Percentiles rank a stretch among this genome's conserved stretches.
Evolutionary conservation across 2,329 filamentous ascomycete genomes (phyloP).

Genomic region (Neonectria faginata): DNA sequence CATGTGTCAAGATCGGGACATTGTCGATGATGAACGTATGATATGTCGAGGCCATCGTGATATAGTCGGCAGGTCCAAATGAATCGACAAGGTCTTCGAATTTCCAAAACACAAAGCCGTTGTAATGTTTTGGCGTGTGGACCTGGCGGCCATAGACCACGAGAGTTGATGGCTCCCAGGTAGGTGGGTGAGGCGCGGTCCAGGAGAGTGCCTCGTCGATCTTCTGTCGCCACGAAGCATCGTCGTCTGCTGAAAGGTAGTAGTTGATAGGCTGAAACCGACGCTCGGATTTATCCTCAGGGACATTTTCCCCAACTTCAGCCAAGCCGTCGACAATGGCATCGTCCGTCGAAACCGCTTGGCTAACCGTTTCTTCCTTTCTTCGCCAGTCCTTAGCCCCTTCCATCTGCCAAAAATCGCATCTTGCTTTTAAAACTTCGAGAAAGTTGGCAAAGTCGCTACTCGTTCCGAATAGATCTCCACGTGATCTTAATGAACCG

Average conservation of each 20-base stretch:
- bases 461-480: conserved; percentile 67
- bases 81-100: conserved; percentile 76
- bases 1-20: conserved; percentile 73
- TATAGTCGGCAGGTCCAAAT: conserved; percentile 85
- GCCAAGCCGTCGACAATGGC: conserved; percentile 2
- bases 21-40: conserved; percentile 81
- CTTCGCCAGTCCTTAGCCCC: conserved; percentile 78
- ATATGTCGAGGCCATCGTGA: conserved; percentile 82
- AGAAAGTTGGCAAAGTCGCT: conserved; percentile 83
- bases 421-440: conserved; percentile 79
- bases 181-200: conserved; percentile 33
- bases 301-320: conserved; percentile 2
- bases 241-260: conserved; percentile 44
- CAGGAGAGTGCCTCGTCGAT: conserved; percentile 43
- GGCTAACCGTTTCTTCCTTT: conserved; percentile 55
- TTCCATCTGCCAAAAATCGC: conserved; percentile 88
- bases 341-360: conserved; percentile 9
- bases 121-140: conserved; percentile 66
- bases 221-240: conserved; percentile 45
- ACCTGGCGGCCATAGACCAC: conserved; percentile 74
- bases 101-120: conserved; percentile 72
- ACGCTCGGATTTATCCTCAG: conserved; percentile 31
- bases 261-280: conserved; percentile 49
- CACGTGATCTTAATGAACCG: conserved; percentile 49
- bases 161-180: conserved; percentile 59